Evolutionary conservation across 2,329 filamentous ascomycete species (phyloP).

Genomic region (Cercospora citrullina): DNA sequence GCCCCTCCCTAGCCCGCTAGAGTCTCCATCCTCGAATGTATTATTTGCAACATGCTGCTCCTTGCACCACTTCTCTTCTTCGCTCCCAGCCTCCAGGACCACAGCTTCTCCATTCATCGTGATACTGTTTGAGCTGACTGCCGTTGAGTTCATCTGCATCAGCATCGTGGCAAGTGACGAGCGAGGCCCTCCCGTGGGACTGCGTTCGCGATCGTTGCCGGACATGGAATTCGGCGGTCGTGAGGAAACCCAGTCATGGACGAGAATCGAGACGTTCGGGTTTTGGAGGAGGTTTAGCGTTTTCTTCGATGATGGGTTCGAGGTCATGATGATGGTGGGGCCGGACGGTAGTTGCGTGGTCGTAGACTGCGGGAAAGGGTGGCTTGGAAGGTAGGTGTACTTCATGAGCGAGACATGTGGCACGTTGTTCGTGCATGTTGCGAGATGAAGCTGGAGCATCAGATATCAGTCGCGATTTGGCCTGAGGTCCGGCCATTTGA

Average conservation of each 20-base stretch:
- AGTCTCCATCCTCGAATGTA: conserved; percentile 50
- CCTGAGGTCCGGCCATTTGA: background rate
- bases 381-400: conserved; percentile 84
- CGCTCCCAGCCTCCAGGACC: conserved; percentile 69
- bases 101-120: conserved; percentile 89
- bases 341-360: conserved; percentile 44
- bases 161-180: conserved; percentile 80
- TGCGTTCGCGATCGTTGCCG: conserved; percentile 53
- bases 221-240: conserved; percentile 67
- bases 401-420: conserved; percentile 98
- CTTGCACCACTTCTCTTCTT: conserved; percentile 82
- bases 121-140: conserved; percentile 82
- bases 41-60: conserved; percentile 87
- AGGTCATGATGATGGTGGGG: conserved; percentile 83
- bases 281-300: conserved; percentile 80
- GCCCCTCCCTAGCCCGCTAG: conserved; percentile 26
- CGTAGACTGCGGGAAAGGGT: conserved; percentile 56
- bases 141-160: conserved; percentile 86
- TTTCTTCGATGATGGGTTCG: conserved; percentile 75
- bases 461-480: background rate
- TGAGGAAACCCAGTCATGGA: conserved; percentile 97
- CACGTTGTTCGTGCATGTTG: conserved; percentile 78
- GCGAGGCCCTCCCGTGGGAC: conserved; percentile 61
- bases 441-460: conserved; percentile 76
- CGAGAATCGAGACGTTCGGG: conserved; percentile 85